Conservation (phyloP, 768 basidiomycete genomes). For the Auricularia sp. region DNA sequence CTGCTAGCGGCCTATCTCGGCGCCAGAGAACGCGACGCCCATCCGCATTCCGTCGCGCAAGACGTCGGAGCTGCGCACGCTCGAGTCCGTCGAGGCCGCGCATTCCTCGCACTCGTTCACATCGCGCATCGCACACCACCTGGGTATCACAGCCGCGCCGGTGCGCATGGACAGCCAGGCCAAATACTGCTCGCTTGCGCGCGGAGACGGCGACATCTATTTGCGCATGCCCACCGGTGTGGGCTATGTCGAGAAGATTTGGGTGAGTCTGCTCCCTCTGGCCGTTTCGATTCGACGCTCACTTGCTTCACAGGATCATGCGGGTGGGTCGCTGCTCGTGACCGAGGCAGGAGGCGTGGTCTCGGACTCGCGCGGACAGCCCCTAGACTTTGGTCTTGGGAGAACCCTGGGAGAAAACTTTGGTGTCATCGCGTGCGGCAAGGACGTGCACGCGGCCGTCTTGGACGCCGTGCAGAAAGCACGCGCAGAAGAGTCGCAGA, state of each 20-base stretch:
- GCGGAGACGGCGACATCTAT: constrained; percentile 81
- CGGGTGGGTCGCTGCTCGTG: constrained; percentile 73
- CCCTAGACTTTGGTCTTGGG: constrained; percentile 79
- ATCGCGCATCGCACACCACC: constrained; percentile 51
- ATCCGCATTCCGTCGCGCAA: constrained; percentile 45
- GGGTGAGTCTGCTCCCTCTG: constrained; percentile 39
- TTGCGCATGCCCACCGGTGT: constrained; percentile 67
- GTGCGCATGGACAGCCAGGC: constrained; percentile 93
- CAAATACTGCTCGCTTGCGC: constrained; percentile 78
- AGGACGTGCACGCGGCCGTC: constrained; percentile 55
- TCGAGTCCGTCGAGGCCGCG: constrained; percentile 87
- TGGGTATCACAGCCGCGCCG: constrained; percentile 56
- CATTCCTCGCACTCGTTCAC: constrained; percentile 89
- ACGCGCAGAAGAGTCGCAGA: constrained; percentile 19
- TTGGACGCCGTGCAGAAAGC: constrained; percentile 67
- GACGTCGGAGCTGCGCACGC: constrained; percentile 47
- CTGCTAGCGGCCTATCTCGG: constrained; percentile 42
- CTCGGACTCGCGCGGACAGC: constrained; percentile 67
- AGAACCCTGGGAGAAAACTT: constrained; percentile 77
- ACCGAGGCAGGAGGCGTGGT: constrained; percentile 86
- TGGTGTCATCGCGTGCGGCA: constrained; percentile 77
- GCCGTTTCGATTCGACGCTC: neutral
- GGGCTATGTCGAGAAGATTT: constrained; percentile 91
- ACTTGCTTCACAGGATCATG: constrained; percentile 59
- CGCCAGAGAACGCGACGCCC: constrained; percentile 31